Evolutionary conservation across 306 rosid species (phyloP), one percentile per base, ranked within the genome.

Genomic region (Quercus gilva): DNA sequence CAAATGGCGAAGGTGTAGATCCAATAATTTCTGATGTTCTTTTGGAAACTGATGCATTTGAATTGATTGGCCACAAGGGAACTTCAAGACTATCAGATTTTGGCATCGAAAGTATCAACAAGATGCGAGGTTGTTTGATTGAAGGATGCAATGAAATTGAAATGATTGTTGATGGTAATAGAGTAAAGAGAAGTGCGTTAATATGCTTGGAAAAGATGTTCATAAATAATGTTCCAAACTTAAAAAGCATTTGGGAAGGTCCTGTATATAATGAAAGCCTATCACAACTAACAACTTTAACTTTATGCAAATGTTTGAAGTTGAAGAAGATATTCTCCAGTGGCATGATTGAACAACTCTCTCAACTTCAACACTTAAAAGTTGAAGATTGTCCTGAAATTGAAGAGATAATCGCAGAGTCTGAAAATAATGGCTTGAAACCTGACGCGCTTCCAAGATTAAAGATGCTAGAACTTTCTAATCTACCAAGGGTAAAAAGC

Each of bases 31-130:
- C 55, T 13, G 80, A 41, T 26, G 8, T 80, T 9, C 80, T 77
- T 37, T 59, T 79, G 10, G 43, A 68, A 76, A 69, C 80, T 21
- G 80, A 84, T 51, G 82, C 80, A 51, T 73, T 84, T 68, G 87
- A 84, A 77, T 58, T 80, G 53, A 75, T 77, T 10, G 8, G 56
- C 55, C 74, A 78, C 12, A 68, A 76, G 23, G 72, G 77, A 63
- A 37, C 81, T 0, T 57, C 9, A 57, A 49, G 11, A n/a, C 33
- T 84, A 31, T 45, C 84, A 73, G 33, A 51, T 60, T 35, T 84
- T 77, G 79, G 67, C 3, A 5, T 64, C 29, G 3, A 25, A 53
- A 71, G 26, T 35, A 19, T 80, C 70, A 57, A 67, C 28, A 72
- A 69, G 8, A 51, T 80, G 26, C 82, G 84, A 3, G 79, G 80